These are phyloP conservation scores for Sporothrix humicola DNA, from an alignment of 2,329 filamentous ascomycete genomes.

Conservation along the genomic window DNA sequence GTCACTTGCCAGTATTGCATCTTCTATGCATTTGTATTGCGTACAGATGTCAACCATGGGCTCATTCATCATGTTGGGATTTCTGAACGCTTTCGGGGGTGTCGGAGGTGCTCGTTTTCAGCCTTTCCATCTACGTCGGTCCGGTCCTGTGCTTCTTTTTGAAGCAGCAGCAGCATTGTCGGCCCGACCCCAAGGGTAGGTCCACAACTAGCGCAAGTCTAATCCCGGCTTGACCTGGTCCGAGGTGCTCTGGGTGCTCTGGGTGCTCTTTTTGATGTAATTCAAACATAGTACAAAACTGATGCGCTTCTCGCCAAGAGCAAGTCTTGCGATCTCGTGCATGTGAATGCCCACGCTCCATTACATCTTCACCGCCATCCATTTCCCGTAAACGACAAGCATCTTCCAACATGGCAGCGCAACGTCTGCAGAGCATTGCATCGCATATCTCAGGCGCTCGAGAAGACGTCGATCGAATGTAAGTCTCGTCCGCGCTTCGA, in stretches of 20 bases:
- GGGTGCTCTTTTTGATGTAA: background rate
- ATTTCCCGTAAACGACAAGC: background rate
- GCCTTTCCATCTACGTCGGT: background rate
- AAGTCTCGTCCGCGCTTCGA: background rate
- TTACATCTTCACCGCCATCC: background rate
- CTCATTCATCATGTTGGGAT: background rate
- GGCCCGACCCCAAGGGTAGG: background rate
- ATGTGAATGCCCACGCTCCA: background rate
- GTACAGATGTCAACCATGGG: background rate
- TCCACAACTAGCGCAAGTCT: background rate
- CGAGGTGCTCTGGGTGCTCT: background rate
- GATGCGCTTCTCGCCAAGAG: background rate
- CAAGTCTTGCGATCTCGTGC: background rate
- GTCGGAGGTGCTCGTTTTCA: background rate
- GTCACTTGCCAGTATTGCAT: background rate
- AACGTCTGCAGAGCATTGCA: constrained; percentile 19
- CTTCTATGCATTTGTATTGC: constrained; percentile 12
- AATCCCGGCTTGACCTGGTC: background rate
- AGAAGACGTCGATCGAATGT: constrained; percentile 4
- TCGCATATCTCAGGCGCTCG: constrained; percentile 6
- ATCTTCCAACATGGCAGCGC: constrained; percentile 13
- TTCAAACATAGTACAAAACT: background rate
- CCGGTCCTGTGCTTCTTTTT: background rate
- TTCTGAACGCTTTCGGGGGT: background rate
- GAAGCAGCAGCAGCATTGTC: background rate